Conservation (phyloP, 23 red algal genomes). For the Porphyridium purpureum region DNA sequence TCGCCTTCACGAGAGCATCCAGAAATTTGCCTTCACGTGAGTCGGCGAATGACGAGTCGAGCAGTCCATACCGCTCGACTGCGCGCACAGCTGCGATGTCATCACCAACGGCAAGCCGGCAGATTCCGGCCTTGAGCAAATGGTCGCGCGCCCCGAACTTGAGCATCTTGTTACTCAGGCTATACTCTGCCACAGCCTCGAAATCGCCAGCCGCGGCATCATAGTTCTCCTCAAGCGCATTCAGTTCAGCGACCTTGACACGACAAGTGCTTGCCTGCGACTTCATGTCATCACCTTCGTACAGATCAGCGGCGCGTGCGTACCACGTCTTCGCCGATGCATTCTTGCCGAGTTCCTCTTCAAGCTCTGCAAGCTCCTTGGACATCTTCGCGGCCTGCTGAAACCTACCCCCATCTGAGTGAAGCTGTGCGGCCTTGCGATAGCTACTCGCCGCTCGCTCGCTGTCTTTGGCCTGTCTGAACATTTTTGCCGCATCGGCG, state of each 20-base stretch:
- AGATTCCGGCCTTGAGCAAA: constrained; percentile 70
- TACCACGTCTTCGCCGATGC: constrained; percentile 34
- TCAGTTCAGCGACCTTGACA: constrained; percentile 64
- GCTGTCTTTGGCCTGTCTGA: constrained; percentile 40
- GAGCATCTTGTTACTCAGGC: constrained; percentile 49
- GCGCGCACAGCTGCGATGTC: constrained; percentile 62
- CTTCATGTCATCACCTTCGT: constrained; percentile 78
- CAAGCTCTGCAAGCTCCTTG: constrained; percentile 87
- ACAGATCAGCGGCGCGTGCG: constrained; percentile 62
- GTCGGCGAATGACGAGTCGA: constrained; percentile 50
- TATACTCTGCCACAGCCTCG: constrained; percentile 58
- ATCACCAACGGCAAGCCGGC: constrained; percentile 38
- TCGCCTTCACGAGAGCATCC: constrained; percentile 35
- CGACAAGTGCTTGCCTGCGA: constrained; percentile 68
- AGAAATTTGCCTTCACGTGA: constrained; percentile 70
- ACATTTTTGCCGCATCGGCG: constrained; percentile 76
- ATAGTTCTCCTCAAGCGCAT: constrained; percentile 42
- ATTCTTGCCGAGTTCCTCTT: constrained; percentile 27
- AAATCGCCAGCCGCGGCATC: constrained; percentile 47
- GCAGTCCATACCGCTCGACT: constrained; percentile 35
- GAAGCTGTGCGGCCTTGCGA: constrained; percentile 50
- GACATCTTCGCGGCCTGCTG: constrained; percentile 50
- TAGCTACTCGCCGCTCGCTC: constrained; percentile 40
- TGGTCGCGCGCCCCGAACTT: constrained; percentile 78
- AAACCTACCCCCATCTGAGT: constrained; percentile 59